Percentiles rank a stretch among this genome's conserved stretches.
phyloP scores from a whole-genome alignment of 306 rosid species.

The Notholithocarpus densiflorus region DNA sequence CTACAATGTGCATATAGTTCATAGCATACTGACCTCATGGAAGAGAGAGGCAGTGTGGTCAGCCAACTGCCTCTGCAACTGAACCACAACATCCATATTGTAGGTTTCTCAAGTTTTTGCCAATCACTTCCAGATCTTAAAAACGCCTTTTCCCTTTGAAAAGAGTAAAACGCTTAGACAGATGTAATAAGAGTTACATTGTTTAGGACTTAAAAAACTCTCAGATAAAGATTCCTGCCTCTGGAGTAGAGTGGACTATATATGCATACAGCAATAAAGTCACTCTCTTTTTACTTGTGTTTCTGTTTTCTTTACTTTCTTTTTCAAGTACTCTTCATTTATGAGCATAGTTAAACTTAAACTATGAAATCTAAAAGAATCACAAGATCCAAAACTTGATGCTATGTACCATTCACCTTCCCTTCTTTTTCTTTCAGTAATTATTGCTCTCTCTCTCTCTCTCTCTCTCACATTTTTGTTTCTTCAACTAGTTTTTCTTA shows the following conservation, averaged over 20 bases:
- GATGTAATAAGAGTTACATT: slow-evolving; percentile 5
- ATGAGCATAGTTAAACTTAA: slow-evolving; percentile 11
- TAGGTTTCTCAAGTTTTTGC: slow-evolving; percentile 19
- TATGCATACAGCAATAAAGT: slow-evolving; percentile 11
- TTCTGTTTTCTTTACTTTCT: slow-evolving; percentile 21
- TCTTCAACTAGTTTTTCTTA: not conserved
- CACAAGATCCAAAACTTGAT: slow-evolving; percentile 41
- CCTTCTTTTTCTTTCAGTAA: slow-evolving; percentile 34
- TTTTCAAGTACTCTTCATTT: slow-evolving; percentile 17
- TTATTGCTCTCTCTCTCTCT: slow-evolving; percentile 24
- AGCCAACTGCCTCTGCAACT: slow-evolving; percentile 48
- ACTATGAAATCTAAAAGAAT: slow-evolving; percentile 11
- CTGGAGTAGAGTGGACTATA: slow-evolving; percentile 5
- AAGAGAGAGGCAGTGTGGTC: slow-evolving; percentile 60
- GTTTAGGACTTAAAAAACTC: slow-evolving; percentile 5
- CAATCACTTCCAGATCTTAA: slow-evolving; percentile 14
- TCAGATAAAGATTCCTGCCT: slow-evolving; percentile 1
- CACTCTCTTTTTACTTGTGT: slow-evolving; percentile 2
- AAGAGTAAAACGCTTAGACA: slow-evolving; percentile 11
- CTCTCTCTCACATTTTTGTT: slow-evolving; percentile 4
- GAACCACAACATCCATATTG: slow-evolving; percentile 48
- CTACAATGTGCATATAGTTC: slow-evolving; percentile 1
- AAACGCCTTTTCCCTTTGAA: slow-evolving; percentile 11
- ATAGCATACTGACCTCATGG: slow-evolving; percentile 49
- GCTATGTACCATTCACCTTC: slow-evolving; percentile 35